These are phyloP conservation scores for Aphanomyces stellatus DNA, from an alignment of 352 stramenopile genomes.

Conservation along the genomic window DNA sequence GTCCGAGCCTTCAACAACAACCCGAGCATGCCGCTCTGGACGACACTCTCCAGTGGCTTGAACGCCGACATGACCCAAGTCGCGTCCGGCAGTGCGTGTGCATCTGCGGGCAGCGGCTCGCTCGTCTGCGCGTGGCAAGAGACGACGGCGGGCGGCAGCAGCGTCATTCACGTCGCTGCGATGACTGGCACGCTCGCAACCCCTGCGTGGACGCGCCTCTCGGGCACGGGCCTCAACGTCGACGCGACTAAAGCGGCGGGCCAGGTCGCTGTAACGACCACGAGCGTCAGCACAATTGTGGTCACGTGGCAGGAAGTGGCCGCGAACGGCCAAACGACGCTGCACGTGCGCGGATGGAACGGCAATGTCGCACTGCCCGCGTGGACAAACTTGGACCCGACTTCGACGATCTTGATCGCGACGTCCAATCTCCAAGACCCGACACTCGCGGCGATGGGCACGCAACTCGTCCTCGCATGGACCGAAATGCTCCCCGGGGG, in stretches of 20 bases:
- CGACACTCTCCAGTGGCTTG: conserved; percentile 23
- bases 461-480: not conserved
- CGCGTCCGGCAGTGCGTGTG: conserved; percentile 12
- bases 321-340: conserved; percentile 32
- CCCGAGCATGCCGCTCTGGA: conserved; percentile 8
- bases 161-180: conserved; percentile 24
- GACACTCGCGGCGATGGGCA: not conserved
- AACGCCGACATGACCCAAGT: conserved; percentile 36
- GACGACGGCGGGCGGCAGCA: not conserved
- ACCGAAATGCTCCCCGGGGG: not conserved
- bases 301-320: conserved; percentile 44
- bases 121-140: conserved; percentile 15
- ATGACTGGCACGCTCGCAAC: conserved; percentile 34
- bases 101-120: not conserved
- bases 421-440: not conserved
- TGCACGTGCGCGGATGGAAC: conserved; percentile 39
- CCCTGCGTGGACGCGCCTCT: conserved; percentile 17
- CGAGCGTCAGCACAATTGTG: conserved; percentile 29
- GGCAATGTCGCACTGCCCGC: conserved; percentile 10
- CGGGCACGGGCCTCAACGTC: conserved; percentile 32
- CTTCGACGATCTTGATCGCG: not conserved
- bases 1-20: conserved; percentile 1
- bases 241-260: conserved; percentile 29
- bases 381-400: conserved; percentile 1
- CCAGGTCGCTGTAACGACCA: conserved; percentile 25